A percentile compares a stretch with the other conserved stretches of the same genome.
Evolutionary conservation across 2,329 filamentous ascomycete genomes (phyloP).

Genomic region (Xylariomycetidae sp.): DNA sequence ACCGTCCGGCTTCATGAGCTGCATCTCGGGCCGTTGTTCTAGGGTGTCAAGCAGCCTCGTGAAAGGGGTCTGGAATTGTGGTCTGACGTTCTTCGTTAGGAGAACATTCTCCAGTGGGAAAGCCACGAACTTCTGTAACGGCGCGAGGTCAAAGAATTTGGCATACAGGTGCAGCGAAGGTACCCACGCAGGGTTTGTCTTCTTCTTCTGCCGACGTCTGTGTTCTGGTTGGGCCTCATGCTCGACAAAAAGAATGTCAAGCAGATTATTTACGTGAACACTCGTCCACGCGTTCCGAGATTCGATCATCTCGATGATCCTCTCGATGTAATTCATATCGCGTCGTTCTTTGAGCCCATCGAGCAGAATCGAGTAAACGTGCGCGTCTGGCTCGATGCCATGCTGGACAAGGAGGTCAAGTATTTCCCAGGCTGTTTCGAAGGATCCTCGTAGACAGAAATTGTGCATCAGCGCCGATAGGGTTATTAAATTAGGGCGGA

Average conservation of each 20-base stretch:
- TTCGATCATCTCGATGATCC: slow-evolving; percentile 50
- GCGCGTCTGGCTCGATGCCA: slow-evolving; percentile 57
- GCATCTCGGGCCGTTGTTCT: slow-evolving; percentile 9
- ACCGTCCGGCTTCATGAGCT: slow-evolving; percentile 21
- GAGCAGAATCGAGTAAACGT: slow-evolving; percentile 66
- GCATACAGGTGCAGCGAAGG: slow-evolving; percentile 46
- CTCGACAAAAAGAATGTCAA: slow-evolving; percentile 46
- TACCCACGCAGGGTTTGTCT: slow-evolving; percentile 34
- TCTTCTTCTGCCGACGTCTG: slow-evolving; percentile 25
- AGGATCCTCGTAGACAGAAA: slow-evolving; percentile 60
- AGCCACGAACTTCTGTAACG: slow-evolving; percentile 34
- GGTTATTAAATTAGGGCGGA: slow-evolving; percentile 57
- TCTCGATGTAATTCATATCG: slow-evolving; percentile 49
- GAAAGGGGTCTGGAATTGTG: slow-evolving; percentile 11
- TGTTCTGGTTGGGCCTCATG: slow-evolving; percentile 31
- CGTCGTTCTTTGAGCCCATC: slow-evolving; percentile 60
- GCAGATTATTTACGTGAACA: slow-evolving; percentile 44
- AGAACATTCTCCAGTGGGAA: slow-evolving; percentile 22
- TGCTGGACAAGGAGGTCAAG: slow-evolving; percentile 57
- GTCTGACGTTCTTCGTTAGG: not conserved
- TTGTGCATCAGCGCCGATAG: slow-evolving; percentile 69
- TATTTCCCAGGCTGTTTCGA: slow-evolving; percentile 59
- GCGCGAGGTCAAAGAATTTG: slow-evolving; percentile 41
- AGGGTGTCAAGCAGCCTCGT: not conserved
- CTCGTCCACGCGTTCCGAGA: slow-evolving; percentile 41